Conservation (phyloP, 83 land plant species). For the Picea mariana region DNA sequence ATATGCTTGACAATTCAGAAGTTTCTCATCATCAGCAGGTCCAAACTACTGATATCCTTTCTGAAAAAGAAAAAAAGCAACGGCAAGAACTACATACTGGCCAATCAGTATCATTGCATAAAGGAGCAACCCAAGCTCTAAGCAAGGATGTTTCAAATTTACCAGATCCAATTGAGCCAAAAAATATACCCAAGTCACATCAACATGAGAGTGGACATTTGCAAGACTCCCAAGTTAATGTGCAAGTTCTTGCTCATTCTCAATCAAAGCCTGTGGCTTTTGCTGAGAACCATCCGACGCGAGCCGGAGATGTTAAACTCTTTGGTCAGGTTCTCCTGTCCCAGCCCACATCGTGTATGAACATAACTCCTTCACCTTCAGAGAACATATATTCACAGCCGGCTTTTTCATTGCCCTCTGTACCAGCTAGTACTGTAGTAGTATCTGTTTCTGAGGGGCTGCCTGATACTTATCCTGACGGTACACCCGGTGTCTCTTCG, state of each 20-base stretch:
- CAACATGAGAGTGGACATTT: constrained; percentile 20
- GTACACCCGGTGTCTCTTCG: neutral
- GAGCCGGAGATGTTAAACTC: constrained; percentile 32
- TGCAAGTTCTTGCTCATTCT: constrained; percentile 1
- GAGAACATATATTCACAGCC: constrained; percentile 3
- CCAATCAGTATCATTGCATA: constrained; percentile 18
- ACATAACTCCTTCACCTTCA: neutral
- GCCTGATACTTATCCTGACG: constrained; percentile 7
- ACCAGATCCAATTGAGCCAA: constrained; percentile 8
- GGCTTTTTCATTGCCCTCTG: neutral
- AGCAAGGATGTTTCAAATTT: constrained; percentile 12
- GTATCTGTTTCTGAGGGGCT: constrained; percentile 2
- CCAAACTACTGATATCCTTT: constrained; percentile 15
- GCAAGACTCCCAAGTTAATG: constrained; percentile 6
- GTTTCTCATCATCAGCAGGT: constrained; percentile 10
- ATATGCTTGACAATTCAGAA: constrained; percentile 6
- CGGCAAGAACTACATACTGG: constrained; percentile 17
- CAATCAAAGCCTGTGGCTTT: constrained; percentile 9
- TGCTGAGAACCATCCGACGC: constrained; percentile 20
- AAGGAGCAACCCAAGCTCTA: constrained; percentile 11
- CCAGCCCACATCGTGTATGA: constrained; percentile 21
- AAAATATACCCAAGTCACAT: constrained; percentile 9
- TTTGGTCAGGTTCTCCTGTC: constrained; percentile 37
- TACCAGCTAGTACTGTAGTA: neutral
- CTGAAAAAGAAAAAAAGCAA: constrained; percentile 6